Evolutionary conservation across 192 early-diverging fungal species (phyloP), one percentile per base, ranked within the genome.

Genomic region (Funneliformis mosseae): DNA sequence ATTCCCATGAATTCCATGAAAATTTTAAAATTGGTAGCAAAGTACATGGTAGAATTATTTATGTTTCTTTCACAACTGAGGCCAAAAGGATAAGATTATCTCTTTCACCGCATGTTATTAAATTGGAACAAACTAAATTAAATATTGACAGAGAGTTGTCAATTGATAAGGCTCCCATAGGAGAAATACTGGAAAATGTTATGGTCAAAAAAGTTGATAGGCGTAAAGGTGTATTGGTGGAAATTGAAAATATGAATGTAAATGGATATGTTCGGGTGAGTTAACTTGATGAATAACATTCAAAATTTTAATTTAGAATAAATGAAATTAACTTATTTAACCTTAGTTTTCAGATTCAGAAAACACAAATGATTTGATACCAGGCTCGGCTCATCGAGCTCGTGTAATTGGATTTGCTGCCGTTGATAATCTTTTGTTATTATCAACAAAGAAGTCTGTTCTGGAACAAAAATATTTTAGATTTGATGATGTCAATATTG

Each of bases 331-430:
- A 45, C 5, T 45, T 0, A 45, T 45, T 45, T 45, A 45, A 45
- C 9, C 5, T 45, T 25, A 28, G 23, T 39, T 38, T 69, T 41
- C 71, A 41, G 5, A 39, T 14, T 67, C 87, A 18, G 87, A 88
- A 11, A 82, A 82, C 71, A 83, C 79, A 18, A 92, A 92, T 45
- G 85, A 84, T 33, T 95, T 87, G 81, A 84, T 81, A n/a, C 45
- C 93, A 3, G 97, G 91, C 60, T 91, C 90, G 18, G 82, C 75
- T 16, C 96, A 98, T 81, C 88, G 89, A 39, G 95, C 85, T 66
- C 90, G 96, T 74, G 92, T 98, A 7, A 80, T 96, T 42, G 92
- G 91, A 14, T 94, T 93, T 81, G 93, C 95, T 61, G 87, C 91
- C 63, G 90, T 93, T 10, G 95, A 94, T 79, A 90, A 90, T 28